These are phyloP conservation scores for Cordyceps militaris DNA, from an alignment of 2,329 filamentous ascomycete species.

Conservation along the genomic window DNA sequence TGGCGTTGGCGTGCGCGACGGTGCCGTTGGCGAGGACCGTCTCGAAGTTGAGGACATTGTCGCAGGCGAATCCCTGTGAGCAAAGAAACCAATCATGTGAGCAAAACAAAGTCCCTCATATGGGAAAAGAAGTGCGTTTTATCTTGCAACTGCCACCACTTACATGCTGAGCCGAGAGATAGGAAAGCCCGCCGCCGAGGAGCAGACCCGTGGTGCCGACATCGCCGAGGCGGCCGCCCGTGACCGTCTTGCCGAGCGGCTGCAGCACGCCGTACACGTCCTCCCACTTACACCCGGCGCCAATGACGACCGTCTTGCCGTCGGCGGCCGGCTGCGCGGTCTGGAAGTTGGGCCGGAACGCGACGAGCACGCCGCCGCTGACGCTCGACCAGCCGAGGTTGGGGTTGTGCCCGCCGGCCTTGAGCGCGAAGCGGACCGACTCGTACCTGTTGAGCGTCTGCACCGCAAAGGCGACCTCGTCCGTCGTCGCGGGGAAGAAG, in stretches of 20 bases:
- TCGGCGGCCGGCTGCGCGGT: conserved; percentile 4
- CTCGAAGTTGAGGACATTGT: conserved; percentile 32
- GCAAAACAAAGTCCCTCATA: background rate
- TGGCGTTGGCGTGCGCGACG: conserved; percentile 32
- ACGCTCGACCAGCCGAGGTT: conserved; percentile 28
- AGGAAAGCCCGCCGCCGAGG: conserved; percentile 24
- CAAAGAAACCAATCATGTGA: no score
- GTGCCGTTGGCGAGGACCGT: conserved; percentile 36
- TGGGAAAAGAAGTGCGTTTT: background rate
- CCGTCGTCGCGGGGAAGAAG: conserved; percentile 25
- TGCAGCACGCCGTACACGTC: conserved; percentile 29
- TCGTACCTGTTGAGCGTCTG: conserved; percentile 24
- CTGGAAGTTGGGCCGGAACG: conserved; percentile 25
- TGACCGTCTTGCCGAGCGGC: conserved; percentile 27
- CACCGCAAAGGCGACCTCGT: conserved; percentile 28
- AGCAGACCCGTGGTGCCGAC: conserved; percentile 24
- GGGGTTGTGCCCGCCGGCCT: conserved; percentile 33
- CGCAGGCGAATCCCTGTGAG: conserved; percentile 30
- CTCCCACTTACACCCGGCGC: conserved; percentile 33
- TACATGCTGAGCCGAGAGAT: conserved; percentile 23
- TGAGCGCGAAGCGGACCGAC: conserved; percentile 28
- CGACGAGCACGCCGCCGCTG: conserved; percentile 30
- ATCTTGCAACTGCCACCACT: conserved; percentile 12
- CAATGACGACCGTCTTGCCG: conserved; percentile 29
- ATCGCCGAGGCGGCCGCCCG: conserved; percentile 24